Percentiles rank a stretch among this genome's conserved stretches.
Conservation (phyloP, 768 basidiomycete species). For the Lactifluus hygrophoroides region DNA sequence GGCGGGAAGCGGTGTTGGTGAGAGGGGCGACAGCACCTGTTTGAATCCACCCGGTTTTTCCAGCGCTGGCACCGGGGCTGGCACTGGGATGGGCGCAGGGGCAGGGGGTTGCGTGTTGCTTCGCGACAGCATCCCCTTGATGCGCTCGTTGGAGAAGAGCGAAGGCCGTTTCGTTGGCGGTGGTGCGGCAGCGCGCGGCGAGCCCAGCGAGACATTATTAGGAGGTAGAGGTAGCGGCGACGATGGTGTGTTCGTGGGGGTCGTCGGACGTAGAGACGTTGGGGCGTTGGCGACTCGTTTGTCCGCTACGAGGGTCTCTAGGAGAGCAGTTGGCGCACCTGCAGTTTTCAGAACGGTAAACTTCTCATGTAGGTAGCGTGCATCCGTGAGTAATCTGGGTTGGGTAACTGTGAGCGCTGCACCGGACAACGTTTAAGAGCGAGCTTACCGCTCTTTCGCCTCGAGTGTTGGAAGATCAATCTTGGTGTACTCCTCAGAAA, state of each 20-base stretch:
- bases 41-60: constrained; percentile 22
- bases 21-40: constrained; percentile 24
- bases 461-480: constrained; percentile 77
- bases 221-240: constrained; percentile 13
- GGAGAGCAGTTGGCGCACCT: constrained; percentile 58
- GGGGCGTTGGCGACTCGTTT: constrained; percentile 31
- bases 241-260: neutral
- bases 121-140: constrained; percentile 31
- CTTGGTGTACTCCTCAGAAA: constrained; percentile 77
- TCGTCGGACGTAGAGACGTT: neutral
- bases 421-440: neutral
- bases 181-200: neutral
- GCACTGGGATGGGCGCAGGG: neutral
- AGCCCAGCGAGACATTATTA: neutral
- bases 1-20: neutral
- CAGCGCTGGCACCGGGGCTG: neutral
- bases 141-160: constrained; percentile 29
- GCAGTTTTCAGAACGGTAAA: constrained; percentile 66
- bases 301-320: constrained; percentile 80
- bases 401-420: neutral
- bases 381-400: constrained; percentile 70
- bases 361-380: constrained; percentile 65
- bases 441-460: constrained; percentile 73
- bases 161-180: constrained; percentile 7
- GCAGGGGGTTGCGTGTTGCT: neutral